A percentile compares a stretch with the other conserved stretches of the same genome.
These are phyloP conservation scores for Tolypocladium amazonense DNA, from an alignment of 2,329 filamentous ascomycete species.

Conservation along the genomic window DNA sequence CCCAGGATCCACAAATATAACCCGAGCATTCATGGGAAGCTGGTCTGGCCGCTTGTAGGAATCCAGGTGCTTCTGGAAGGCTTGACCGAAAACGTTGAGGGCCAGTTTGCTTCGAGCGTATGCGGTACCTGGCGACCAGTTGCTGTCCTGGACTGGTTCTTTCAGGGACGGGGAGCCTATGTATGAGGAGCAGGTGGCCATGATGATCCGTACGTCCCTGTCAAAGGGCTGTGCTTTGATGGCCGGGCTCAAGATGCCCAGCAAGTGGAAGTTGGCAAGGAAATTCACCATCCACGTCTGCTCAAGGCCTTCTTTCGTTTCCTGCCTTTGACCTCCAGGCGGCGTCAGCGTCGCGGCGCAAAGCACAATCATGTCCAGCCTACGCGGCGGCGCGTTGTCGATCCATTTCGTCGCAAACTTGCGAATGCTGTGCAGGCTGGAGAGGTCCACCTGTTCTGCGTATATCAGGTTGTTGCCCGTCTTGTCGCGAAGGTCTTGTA, in stretches of 20 bases:
- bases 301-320: constrained; percentile 73
- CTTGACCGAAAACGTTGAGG: constrained; percentile 77
- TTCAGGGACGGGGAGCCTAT: constrained; percentile 62
- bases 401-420: constrained; percentile 97
- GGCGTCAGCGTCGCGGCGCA: constrained; percentile 73
- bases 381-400: constrained; percentile 80
- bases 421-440: constrained; percentile 81
- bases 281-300: constrained; percentile 93
- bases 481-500: constrained; percentile 70
- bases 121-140: constrained; percentile 44
- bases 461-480: constrained; percentile 85
- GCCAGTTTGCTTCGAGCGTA: constrained; percentile 65
- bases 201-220: constrained; percentile 79
- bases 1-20: constrained; percentile 82
- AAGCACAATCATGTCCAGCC: constrained; percentile 83
- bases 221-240: constrained; percentile 87
- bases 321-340: constrained; percentile 44
- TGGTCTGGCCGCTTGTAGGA: constrained; percentile 76
- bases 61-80: constrained; percentile 87
- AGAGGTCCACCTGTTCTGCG: constrained; percentile 86
- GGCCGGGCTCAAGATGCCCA: constrained; percentile 84
- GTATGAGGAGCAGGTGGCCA: constrained; percentile 82
- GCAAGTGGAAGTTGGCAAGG: constrained; percentile 86
- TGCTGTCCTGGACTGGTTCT: constrained; percentile 35
- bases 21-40: constrained; percentile 69